Evolutionary conservation across 768 basidiomycete species (phyloP), one percentile per base, ranked within the genome.

Genomic region (Termitomyces heimii): DNA sequence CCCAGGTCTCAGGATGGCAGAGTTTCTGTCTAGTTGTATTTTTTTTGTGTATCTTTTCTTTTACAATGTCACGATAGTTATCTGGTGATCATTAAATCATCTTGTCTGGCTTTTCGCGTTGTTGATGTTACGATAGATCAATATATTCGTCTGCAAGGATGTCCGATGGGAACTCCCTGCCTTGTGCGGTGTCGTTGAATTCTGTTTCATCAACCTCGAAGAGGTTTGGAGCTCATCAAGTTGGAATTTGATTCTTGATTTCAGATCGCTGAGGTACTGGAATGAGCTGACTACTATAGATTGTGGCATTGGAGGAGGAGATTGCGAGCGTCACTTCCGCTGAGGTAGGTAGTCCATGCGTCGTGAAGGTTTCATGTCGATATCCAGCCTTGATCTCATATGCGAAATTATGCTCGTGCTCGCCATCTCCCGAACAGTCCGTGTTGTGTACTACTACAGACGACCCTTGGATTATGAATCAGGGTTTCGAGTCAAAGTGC

Each of bases 61-160:
- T 44, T 37, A n/a, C 26, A 48, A 50, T 37, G 28, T 32, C 54
- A 54, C 45, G 32, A 56, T 42, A 58, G 18, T 40, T 51, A 51
- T 47, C 10, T 28, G 35, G 37, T 39, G 51, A 40, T 52, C 26
- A 52, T n/a, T 52, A 39, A 28, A 28, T 52, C 47, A 20, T 48
- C 46, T 48, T 28, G 16, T 47, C 26, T 29, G 12, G 18, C 45
- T 24, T 51, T 35, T 28, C 16, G 28, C 39, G 5, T 40, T 47
- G 24, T 53, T n/a, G 39, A 57, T 46, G 28, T n/a, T 12, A 53
- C 47, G 31, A 48, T 48, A 48, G 29, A 48, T 48, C 31, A 48
- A 48, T 48, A 31, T 48, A 48, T 48, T 48, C 13, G 18, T 9
- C n/a, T 31, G 46, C 46, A 31, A n/a, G 29, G 32, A 24, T 35